Base-by-base conservation (phyloP, 768 basidiomycete species). In the Candolleomyces aberdarensis region DNA sequence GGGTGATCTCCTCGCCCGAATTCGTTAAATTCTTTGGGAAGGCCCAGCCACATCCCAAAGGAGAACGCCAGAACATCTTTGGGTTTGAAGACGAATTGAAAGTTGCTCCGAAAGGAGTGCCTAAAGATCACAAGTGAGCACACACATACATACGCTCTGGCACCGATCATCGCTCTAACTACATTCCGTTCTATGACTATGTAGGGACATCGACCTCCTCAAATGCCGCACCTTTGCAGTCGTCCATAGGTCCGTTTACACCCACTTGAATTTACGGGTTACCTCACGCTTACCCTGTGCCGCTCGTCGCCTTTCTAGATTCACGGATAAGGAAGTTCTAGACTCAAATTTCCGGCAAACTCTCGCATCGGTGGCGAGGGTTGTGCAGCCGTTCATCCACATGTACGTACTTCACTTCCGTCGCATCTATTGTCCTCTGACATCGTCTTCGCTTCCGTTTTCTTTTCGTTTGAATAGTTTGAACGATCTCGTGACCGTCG, bases 11-110 rank as follows among this genome's bases (percentile, higher is more conserved):
- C 0, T 76, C 77, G 0, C 83, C 86, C 0, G 80, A 80, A 22
- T 98, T 99, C 66, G 88, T 90, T 41, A 72, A 80, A 50, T 76
- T 85, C 63, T 98, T 96, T 65, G 96, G 94, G 0, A 76, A 85
- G 56, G 79, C 93, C 0, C 77, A 74, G 54, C 86, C 85, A 0
- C 77, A 84, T 63, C 77, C 84, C 15, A 80, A 88, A 58, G 89
- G 91, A 17, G 74, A 77, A 58, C 75, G 87, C 55, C 82, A 83
- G 68, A 96, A 81, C 67, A 84, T 99, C 1, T 99, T 96, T 71
- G 96, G 96, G 0, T 70, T 73, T 59, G 93, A 96, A 2, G 95
- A 94, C 65, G 88, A 94, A 69, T 76, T 97, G 32, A 98, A 97
- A 76, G 86, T 85, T 0, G 92, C 94, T 5, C 96, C 96, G 0